A percentile compares a stretch with the other conserved stretches of the same genome.
These are phyloP conservation scores for Monilinia aucupariae DNA, from an alignment of 2,329 filamentous ascomycete genomes.

Conservation along the genomic window DNA sequence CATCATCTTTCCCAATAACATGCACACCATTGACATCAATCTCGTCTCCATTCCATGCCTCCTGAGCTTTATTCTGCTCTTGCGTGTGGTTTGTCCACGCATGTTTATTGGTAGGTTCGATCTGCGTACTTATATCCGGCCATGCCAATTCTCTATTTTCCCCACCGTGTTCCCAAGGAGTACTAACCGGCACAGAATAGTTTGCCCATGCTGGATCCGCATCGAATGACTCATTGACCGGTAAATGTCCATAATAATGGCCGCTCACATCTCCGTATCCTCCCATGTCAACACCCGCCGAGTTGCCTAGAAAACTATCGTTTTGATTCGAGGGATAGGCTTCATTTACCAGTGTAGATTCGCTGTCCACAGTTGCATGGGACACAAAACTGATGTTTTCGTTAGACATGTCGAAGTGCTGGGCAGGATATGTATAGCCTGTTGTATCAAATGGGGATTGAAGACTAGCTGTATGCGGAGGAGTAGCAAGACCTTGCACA, in stretches of 20 bases:
- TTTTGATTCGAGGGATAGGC: neutral
- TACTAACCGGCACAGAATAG: neutral
- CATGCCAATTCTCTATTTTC: conserved; percentile 3
- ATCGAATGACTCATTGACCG: conserved; percentile 4
- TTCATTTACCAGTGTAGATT: conserved; percentile 11
- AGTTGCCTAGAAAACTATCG: neutral
- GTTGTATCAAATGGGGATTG: conserved; percentile 32
- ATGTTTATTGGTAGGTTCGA: neutral
- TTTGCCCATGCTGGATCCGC: conserved; percentile 5
- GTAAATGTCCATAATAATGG: conserved; percentile 5
- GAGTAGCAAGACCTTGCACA: conserved; percentile 49
- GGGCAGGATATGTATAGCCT: conserved; percentile 20
- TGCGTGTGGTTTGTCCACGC: neutral
- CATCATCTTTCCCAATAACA: neutral
- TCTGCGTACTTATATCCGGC: conserved; percentile 6
- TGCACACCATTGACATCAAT: neutral
- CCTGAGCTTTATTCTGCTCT: neutral
- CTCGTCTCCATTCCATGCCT: conserved; percentile 1
- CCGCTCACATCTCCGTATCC: neutral
- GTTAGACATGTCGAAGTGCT: conserved; percentile 22
- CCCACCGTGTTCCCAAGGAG: neutral
- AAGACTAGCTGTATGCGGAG: conserved; percentile 50
- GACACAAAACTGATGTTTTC: conserved; percentile 39
- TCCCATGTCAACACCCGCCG: neutral
- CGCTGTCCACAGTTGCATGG: conserved; percentile 31